phyloP scores from a whole-genome alignment of 352 stramenopile species.

The Thraustotheca clavata region DNA sequence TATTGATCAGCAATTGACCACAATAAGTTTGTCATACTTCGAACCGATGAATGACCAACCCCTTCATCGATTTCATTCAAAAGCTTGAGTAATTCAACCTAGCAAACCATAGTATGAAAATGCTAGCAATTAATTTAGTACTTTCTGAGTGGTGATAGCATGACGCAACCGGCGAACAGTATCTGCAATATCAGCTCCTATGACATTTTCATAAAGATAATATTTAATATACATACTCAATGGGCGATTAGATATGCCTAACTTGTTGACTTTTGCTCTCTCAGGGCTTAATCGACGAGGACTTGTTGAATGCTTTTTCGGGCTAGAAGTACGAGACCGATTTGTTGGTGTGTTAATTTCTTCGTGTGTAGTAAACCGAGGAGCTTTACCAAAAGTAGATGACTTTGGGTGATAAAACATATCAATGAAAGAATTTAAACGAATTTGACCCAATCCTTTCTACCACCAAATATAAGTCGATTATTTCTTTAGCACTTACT shows the following conservation, averaged over 20 bases:
- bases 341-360: too few relatives aligned
- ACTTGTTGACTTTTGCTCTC: too few relatives aligned
- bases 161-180: background rate
- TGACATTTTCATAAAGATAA: too few relatives aligned
- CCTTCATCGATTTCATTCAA: background rate
- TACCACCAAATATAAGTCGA: background rate
- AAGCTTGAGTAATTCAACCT: background rate
- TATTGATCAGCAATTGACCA: background rate
- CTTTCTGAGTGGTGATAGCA: background rate
- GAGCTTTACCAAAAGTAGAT: background rate
- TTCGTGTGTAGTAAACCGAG: background rate
- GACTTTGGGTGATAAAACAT: background rate
- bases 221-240: too few relatives aligned
- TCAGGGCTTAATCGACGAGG: too few relatives aligned
- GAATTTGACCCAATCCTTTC: background rate
- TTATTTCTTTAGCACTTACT: background rate
- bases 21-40: background rate
- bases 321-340: too few relatives aligned
- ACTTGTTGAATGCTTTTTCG: too few relatives aligned
- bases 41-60: background rate
- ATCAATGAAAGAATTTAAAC: background rate
- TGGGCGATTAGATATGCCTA: too few relatives aligned
- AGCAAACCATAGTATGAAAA: too few relatives aligned
- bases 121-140: too few relatives aligned
- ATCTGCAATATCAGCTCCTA: background rate